phyloP scores from a whole-genome alignment of 2,329 filamentous ascomycete genomes.

The Corynespora cassiicola region DNA sequence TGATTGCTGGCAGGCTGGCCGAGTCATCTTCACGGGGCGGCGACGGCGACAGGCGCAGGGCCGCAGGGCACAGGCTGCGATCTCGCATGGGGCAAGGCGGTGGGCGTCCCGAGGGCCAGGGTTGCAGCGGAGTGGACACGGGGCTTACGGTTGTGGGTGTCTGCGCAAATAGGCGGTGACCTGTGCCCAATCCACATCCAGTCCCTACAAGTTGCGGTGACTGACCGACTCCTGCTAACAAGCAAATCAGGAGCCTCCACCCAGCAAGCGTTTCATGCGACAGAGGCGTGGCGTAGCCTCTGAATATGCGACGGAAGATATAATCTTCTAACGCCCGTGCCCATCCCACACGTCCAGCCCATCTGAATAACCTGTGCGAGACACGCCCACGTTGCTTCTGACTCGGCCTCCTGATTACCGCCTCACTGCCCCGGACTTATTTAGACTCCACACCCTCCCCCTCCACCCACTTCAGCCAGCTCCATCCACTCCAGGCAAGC shows the following conservation, averaged over 20 bases:
- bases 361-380: constrained; percentile 39
- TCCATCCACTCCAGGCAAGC: constrained; percentile 2
- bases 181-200: constrained; percentile 26
- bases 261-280: constrained; percentile 31
- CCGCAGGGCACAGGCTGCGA: constrained; percentile 22
- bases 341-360: constrained; percentile 39
- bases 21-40: constrained; percentile 38
- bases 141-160: constrained; percentile 26
- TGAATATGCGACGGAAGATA: constrained; percentile 32
- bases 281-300: constrained; percentile 28
- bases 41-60: constrained; percentile 18
- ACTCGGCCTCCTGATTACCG: constrained; percentile 41
- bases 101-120: constrained; percentile 33
- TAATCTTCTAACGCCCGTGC: constrained; percentile 35
- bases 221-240: constrained; percentile 36
- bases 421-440: constrained; percentile 8
- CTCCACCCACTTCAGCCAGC: too few species aligned
- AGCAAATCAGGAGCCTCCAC: constrained; percentile 36
- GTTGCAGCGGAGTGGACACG: constrained; percentile 23
- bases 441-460: constrained; percentile 15
- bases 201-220: constrained; percentile 34
- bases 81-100: constrained; percentile 29
- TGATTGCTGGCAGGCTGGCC: constrained; percentile 25
- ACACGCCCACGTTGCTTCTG: constrained; percentile 39
- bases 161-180: constrained; percentile 33